These are phyloP conservation scores for Apiosordaria backusii DNA, from an alignment of 495 filamentous ascomycete genomes.

Conservation along the genomic window DNA sequence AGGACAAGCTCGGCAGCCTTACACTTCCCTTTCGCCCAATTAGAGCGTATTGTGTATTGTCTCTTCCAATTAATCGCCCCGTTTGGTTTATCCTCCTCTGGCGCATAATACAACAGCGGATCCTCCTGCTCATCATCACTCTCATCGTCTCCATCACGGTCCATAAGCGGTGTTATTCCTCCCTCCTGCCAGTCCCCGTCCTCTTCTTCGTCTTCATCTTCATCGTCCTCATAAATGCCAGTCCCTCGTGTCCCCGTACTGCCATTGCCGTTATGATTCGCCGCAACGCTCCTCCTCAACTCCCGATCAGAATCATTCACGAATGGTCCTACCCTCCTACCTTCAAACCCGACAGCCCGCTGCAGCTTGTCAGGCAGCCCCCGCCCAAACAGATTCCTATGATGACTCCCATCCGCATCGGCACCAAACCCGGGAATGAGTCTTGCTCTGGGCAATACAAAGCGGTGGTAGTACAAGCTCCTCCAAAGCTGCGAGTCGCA, in stretches of 20 bases:
- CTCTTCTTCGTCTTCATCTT: constrained; percentile 48
- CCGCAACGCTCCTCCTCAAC: no score
- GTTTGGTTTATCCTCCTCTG: not conserved
- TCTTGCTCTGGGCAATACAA: constrained; percentile 78
- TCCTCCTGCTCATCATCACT: constrained; percentile 25
- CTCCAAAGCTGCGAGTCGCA: constrained; percentile 92
- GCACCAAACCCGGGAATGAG: constrained; percentile 61
- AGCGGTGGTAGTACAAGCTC: constrained; percentile 78
- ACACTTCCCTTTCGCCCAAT: constrained; percentile 85
- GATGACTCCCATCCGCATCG: not conserved
- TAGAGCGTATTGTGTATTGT: constrained; percentile 85
- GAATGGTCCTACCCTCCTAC: no score
- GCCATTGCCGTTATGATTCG: not conserved
- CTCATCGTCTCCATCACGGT: constrained; percentile 30
- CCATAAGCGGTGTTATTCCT: constrained; percentile 31
- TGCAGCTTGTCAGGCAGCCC: no score
- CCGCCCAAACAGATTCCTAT: not conserved
- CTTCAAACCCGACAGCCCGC: no score
- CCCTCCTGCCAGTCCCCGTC: constrained; percentile 47
- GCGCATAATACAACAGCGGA: not conserved
- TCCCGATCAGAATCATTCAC: no score
- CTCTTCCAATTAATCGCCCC: constrained; percentile 65
- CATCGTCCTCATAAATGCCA: constrained; percentile 22
- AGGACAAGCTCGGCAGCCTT: constrained; percentile 73
- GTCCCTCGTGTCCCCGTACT: no score